Conservation (phyloP, 192 early-diverging fungal genomes). For the Mortierella claussenii region DNA sequence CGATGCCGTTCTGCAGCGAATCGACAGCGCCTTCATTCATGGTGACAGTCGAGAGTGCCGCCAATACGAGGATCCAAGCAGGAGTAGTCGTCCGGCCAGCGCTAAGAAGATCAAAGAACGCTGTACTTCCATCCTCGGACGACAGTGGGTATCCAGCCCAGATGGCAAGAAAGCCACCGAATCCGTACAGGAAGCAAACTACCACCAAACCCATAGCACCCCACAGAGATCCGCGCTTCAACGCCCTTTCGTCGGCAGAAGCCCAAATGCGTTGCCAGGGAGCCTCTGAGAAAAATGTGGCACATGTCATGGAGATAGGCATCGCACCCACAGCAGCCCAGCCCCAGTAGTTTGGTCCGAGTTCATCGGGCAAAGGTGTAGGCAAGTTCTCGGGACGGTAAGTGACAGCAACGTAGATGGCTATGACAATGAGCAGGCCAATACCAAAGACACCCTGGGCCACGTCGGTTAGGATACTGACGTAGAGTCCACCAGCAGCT, state of each 20-base stretch:
- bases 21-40: slow-evolving; percentile 75
- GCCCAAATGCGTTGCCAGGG: slow-evolving; percentile 83
- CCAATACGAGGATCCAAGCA: slow-evolving; percentile 68
- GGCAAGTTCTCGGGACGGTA: slow-evolving; percentile 61
- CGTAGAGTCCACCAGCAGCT: slow-evolving; percentile 73
- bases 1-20: slow-evolving; percentile 76
- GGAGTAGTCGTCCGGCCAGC: slow-evolving; percentile 53
- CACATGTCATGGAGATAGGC: slow-evolving; percentile 67
- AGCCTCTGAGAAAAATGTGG: slow-evolving; percentile 75
- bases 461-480: slow-evolving; percentile 74
- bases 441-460: slow-evolving; percentile 68
- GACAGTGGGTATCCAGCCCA: slow-evolving; percentile 67
- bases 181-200: slow-evolving; percentile 66
- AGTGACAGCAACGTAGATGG: slow-evolving; percentile 63
- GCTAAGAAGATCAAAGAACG: slow-evolving; percentile 74
- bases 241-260: slow-evolving; percentile 68
- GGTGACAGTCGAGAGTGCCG: slow-evolving; percentile 67
- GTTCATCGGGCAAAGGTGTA: slow-evolving; percentile 56
- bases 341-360: slow-evolving; percentile 73
- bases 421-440: slow-evolving; percentile 62
- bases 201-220: slow-evolving; percentile 66
- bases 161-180: slow-evolving; percentile 71
- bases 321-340: slow-evolving; percentile 72
- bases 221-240: slow-evolving; percentile 64
- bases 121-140: slow-evolving; percentile 60